Conservation (phyloP, 208 protist species). For the Trypanosoma mega region DNA sequence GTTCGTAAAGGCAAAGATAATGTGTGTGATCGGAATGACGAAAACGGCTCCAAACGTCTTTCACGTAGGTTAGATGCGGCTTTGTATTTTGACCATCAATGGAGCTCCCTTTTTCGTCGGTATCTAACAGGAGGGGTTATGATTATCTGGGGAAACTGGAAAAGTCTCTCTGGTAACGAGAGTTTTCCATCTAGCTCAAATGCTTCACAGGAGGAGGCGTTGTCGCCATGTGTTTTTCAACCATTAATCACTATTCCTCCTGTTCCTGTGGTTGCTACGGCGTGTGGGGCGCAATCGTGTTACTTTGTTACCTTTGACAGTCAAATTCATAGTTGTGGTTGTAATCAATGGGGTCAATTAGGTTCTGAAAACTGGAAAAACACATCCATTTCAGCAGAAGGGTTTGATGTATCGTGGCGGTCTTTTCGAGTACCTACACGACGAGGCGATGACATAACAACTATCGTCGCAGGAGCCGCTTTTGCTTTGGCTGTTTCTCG, state of each 20-base stretch:
- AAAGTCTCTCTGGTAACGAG: neutral
- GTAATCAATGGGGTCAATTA: conserved; percentile 51
- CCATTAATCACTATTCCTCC: conserved; percentile 4
- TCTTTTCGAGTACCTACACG: conserved; percentile 35
- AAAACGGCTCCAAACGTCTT: neutral
- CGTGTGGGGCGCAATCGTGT: conserved; percentile 35
- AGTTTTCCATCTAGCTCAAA: neutral
- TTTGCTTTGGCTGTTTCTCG: conserved; percentile 41
- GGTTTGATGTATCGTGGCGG: conserved; percentile 2
- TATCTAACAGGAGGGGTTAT: conserved; percentile 21
- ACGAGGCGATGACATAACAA: conserved; percentile 34
- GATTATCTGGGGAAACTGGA: conserved; percentile 13
- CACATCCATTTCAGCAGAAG: neutral
- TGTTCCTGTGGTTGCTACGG: conserved; percentile 18
- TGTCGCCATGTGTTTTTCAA: conserved; percentile 2
- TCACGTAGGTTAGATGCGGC: conserved; percentile 9
- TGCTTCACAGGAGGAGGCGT: neutral
- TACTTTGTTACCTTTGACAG: conserved; percentile 39
- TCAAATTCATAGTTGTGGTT: conserved; percentile 35
- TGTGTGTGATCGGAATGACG: neutral
- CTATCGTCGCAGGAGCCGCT: conserved; percentile 39
- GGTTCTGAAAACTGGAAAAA: conserved; percentile 31
- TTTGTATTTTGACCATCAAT: conserved; percentile 13
- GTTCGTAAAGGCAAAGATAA: neutral
- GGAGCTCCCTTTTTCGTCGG: conserved; percentile 16